Evolutionary conservation across 352 stramenopile species (phyloP), one percentile per base, ranked within the genome.

Genomic region (Phytophthora citrophthora): DNA sequence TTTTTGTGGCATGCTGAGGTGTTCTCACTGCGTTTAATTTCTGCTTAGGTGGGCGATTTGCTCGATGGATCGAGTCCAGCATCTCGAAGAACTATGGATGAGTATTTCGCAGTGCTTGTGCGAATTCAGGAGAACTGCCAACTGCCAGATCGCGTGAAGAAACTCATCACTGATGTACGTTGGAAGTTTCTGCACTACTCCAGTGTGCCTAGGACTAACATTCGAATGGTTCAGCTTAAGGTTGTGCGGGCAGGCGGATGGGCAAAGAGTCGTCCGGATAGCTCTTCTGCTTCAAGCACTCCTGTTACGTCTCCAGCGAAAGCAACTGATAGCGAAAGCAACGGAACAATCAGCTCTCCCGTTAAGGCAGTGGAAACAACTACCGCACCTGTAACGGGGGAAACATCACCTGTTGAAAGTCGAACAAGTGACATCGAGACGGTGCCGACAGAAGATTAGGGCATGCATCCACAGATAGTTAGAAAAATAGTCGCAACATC

Each of bases 31-130:
- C 20, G 20, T 20, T 20, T 20, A 20, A 31, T 12, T n/a, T 31
- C 23, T 12, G n/a, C 62, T 2, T 51, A 93, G 83, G 79, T 94
- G 27, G 86, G 86, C 16, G 86, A 94, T 68, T 63, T 94, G 39
- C 73, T 94, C 26, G 86, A 94, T 47, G 83, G 86, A 7, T 94
- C 84, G 12, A 93, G 83, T 66, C 86, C 86, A n/a, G 86, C 86
- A 15, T 94, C 86, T 20, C 66, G 86, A 32, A 72, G 83, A 72
- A 94, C 80, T 15, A 92, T 91, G 86, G 86, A 94, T 54, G 86
- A 94, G 39, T 94, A 94, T 61, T 92, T 94, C 43, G 73, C 79
- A 27, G 83, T 90, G 11, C 63, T 94, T 7, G 52, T 80, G 32
- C 83, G 84, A 9, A 75, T 94, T 40, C 57, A 63, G 4, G 68